These are phyloP conservation scores for Acaromyces ingoldii DNA, from an alignment of 1,284 basidiomycete genomes.

Conservation along the genomic window DNA sequence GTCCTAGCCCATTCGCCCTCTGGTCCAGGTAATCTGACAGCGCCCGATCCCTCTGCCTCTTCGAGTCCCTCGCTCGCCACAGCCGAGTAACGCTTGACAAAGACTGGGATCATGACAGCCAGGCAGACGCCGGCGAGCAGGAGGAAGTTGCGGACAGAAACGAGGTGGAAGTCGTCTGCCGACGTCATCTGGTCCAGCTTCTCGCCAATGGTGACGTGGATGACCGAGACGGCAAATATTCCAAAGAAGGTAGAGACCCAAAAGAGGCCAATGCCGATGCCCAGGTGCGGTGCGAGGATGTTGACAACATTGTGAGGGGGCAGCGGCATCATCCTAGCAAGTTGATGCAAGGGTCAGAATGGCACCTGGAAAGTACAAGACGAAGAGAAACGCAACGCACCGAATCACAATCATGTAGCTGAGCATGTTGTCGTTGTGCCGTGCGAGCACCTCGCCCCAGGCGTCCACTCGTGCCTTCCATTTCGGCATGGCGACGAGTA, in stretches of 20 bases:
- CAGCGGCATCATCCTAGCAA: slow-evolving; percentile 85
- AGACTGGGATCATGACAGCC: slow-evolving; percentile 83
- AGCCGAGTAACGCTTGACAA: slow-evolving; percentile 14
- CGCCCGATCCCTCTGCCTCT: neutral
- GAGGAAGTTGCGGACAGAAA: slow-evolving; percentile 81
- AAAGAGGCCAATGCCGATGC: slow-evolving; percentile 76
- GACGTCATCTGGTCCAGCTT: slow-evolving; percentile 86
- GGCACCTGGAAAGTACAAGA: no score
- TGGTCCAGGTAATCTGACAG: slow-evolving; percentile 8
- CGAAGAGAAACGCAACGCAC: neutral
- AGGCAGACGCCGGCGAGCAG: slow-evolving; percentile 74
- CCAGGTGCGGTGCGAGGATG: slow-evolving; percentile 85
- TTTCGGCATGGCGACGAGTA: slow-evolving; percentile 57
- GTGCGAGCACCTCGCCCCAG: slow-evolving; percentile 70
- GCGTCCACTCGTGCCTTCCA: slow-evolving; percentile 71
- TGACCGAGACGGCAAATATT: slow-evolving; percentile 83
- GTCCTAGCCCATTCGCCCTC: neutral
- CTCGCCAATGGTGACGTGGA: slow-evolving; percentile 91
- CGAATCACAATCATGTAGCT: slow-evolving; percentile 76
- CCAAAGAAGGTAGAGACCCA: slow-evolving; percentile 88
- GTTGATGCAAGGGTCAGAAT: no score
- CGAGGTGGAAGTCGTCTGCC: slow-evolving; percentile 82
- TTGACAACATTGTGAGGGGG: slow-evolving; percentile 76
- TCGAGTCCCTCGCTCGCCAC: slow-evolving; percentile 10
- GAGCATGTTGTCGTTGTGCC: slow-evolving; percentile 72